Conservation (phyloP, 331 rosid genomes). For the Phaseolus coccineus region DNA sequence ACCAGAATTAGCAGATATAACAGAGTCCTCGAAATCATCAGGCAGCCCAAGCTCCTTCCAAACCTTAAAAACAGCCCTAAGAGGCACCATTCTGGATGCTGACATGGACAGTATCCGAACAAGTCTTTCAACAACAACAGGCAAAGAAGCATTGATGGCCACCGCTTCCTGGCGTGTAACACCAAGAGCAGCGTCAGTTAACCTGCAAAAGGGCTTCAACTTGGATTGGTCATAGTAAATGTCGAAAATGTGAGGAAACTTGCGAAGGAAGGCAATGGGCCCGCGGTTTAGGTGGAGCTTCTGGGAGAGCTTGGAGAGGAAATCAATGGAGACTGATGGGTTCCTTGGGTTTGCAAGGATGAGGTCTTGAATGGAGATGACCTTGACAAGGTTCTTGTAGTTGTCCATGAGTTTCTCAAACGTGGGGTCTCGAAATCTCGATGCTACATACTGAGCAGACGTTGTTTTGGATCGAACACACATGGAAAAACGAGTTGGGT, state of each 20-base stretch:
- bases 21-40: slow-evolving; percentile 87
- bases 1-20: slow-evolving; percentile 60
- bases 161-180: slow-evolving; percentile 59
- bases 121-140: slow-evolving; percentile 68
- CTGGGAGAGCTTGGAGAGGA: slow-evolving; percentile 82
- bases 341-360: slow-evolving; percentile 77
- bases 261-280: slow-evolving; percentile 75
- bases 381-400: slow-evolving; percentile 81
- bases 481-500: slow-evolving; percentile 29
- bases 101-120: slow-evolving; percentile 82
- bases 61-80: slow-evolving; percentile 82
- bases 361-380: slow-evolving; percentile 80
- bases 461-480: slow-evolving; percentile 66
- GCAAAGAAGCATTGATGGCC: slow-evolving; percentile 67
- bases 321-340: slow-evolving; percentile 69
- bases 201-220: slow-evolving; percentile 67
- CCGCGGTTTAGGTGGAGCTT: slow-evolving; percentile 89
- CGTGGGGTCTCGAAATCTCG: slow-evolving; percentile 86
- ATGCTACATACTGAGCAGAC: slow-evolving; percentile 71
- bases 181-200: slow-evolving; percentile 66
- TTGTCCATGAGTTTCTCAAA: slow-evolving; percentile 93
- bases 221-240: slow-evolving; percentile 70
- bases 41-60: slow-evolving; percentile 94
- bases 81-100: slow-evolving; percentile 72
- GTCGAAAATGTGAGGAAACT: slow-evolving; percentile 80